Percentiles rank a stretch among this genome's conserved stretches.
phyloP scores from a whole-genome alignment of 2,329 filamentous ascomycete genomes.

The Hypoxylon sp. region DNA sequence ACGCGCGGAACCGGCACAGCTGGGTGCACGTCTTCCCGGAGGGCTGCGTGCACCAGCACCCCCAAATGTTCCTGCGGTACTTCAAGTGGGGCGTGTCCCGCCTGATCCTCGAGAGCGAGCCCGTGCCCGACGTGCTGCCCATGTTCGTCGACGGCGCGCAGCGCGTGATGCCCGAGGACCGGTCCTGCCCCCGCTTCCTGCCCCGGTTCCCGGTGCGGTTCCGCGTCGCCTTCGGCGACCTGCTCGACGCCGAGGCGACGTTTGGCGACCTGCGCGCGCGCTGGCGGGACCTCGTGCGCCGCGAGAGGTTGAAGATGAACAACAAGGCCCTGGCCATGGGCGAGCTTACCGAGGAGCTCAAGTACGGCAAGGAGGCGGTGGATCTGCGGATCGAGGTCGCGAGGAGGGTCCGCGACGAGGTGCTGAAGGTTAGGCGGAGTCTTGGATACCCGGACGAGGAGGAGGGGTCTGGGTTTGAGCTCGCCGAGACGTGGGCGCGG shows the following conservation, averaged over 20 bases:
- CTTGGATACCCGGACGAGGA: conserved; percentile 83
- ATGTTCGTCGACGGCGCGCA: conserved; percentile 95
- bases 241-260: conserved; percentile 73
- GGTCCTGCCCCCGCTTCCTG: conserved; percentile 80
- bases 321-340: conserved; percentile 60
- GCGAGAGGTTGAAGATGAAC: conserved; percentile 50
- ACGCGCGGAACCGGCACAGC: conserved; percentile 71
- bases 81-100: conserved; percentile 98
- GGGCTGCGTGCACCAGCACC: conserved; percentile 90
- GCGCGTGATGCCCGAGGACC: conserved; percentile 84
- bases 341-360: conserved; percentile 72
- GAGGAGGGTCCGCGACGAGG: conserved; percentile 77
- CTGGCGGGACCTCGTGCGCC: conserved; percentile 74
- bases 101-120: conserved; percentile 87
- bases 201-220: conserved; percentile 78
- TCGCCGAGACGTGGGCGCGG: conserved; percentile 81
- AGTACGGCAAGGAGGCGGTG: conserved; percentile 77
- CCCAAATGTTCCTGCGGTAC: conserved; percentile 82
- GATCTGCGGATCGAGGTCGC: conserved; percentile 83
- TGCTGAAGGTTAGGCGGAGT: conserved; percentile 77
- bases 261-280: conserved; percentile 80
- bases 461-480: conserved; percentile 69
- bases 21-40: conserved; percentile 99
- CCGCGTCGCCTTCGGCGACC: conserved; percentile 80
- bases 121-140: conserved; percentile 86